These are phyloP conservation scores for Pelargonium fulgidum DNA, from an alignment of 441 rosid species.

Conservation along the genomic window DNA sequence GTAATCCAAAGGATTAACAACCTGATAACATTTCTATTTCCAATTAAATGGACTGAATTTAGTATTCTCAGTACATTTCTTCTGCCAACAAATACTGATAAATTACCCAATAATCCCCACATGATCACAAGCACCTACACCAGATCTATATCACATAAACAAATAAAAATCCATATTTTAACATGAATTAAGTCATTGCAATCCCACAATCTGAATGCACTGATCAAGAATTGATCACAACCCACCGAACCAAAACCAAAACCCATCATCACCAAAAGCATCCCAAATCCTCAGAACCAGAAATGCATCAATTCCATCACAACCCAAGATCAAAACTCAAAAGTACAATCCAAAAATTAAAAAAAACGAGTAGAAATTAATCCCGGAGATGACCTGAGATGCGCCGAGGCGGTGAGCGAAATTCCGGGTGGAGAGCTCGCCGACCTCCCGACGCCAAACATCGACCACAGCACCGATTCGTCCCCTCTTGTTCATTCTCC, in stretches of 20 bases:
- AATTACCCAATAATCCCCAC: not conserved
- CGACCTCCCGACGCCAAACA: conserved; percentile 69
- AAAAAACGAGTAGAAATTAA: not conserved
- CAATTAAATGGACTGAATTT: not conserved
- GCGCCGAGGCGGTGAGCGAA: conserved; percentile 69
- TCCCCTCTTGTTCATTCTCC: conserved; percentile 31
- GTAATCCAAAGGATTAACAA: not conserved
- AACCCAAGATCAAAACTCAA: not conserved
- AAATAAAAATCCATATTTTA: not conserved
- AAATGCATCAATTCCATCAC: not conserved
- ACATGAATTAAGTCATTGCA: not conserved
- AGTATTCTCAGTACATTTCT: not conserved
- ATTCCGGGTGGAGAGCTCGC: conserved; percentile 52
- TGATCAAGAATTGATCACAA: not conserved
- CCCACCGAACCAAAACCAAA: not conserved
- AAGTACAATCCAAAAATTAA: too few relatives aligned
- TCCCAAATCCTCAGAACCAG: not conserved
- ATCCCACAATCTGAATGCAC: not conserved
- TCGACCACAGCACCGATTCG: conserved; percentile 41
- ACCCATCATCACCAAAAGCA: not conserved
- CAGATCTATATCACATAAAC: not conserved
- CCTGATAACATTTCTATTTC: not conserved
- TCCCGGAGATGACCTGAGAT: conserved; percentile 49
- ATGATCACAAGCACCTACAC: not conserved
- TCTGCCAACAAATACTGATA: not conserved